Base-by-base conservation (phyloP, 2,329 filamentous ascomycete species). In the Botrytis squamosa region DNA sequence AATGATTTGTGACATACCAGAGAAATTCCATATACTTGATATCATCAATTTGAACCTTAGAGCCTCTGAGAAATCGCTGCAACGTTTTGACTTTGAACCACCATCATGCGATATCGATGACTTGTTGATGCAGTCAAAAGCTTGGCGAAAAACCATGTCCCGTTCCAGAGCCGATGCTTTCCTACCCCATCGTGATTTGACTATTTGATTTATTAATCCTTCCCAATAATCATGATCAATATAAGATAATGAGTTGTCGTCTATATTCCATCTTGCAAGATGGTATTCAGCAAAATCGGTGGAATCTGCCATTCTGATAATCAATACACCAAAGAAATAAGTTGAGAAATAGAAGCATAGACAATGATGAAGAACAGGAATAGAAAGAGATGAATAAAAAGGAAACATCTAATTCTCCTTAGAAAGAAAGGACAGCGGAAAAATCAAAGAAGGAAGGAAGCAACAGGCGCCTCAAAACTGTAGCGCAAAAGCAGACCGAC, bases 311-410 rank as follows among this genome's bases (percentile, higher is more conserved):
- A 66, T 22, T 18, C 12, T 20, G 16, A 33, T 29, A 59, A 33
- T 59, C 16, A 33, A 59, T 9, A 10, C n/a, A 25, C 12, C 18
- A 25, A 29, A 22, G 8, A 42, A 52, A 49, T 12, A 38, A 18
- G 12, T 5, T 36, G 59, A n/a, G 44, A n/a, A n/a, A 18, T 10
- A 20, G 0, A 14, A 44, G 22, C 12, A n/a, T n/a, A 52, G 4
- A n/a, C 1, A 14, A 52, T 5, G 10, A 16, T n/a, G 12, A 12
- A n/a, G 49, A 6, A 25, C 10, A 14, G 4, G 25, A n/a, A 0
- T 42, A 16, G 10, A 14, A 14, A 29, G 38, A 12, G 3, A 49
- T 25, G 10, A 16, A 18, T 1, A 10, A 20, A 16, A 33, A 36
- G 36, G 12, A 66, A 46, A 3, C 3, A 36, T 52, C 64, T 10